Evolutionary conservation across 202 grass and related monocot species (phyloP).

Genomic region (Brachypodium distachyon): DNA sequence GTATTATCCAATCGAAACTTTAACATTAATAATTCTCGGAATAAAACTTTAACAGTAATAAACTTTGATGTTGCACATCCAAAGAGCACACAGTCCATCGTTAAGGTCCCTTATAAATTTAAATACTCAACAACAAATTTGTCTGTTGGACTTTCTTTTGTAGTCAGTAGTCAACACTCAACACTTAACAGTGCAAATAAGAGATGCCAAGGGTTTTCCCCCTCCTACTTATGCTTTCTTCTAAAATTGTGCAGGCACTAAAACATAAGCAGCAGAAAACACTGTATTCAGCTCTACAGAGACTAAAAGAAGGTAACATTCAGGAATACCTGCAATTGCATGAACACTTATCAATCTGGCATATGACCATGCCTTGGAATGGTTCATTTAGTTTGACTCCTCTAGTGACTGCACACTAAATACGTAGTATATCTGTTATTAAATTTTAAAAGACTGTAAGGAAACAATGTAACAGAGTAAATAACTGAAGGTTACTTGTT

Average conservation of each 20-base stretch:
- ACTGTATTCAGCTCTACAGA: constrained; percentile 58
- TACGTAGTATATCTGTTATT: background rate
- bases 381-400: background rate
- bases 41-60: background rate
- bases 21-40: background rate
- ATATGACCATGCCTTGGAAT: background rate
- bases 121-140: background rate
- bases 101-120: background rate
- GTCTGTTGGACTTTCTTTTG: background rate
- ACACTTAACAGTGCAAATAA: background rate
- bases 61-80: background rate
- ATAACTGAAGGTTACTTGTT: background rate
- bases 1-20: background rate
- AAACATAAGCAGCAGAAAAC: constrained; percentile 39
- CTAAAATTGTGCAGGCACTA: constrained; percentile 29
- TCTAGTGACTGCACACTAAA: background rate
- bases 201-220: background rate
- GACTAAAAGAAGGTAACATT: constrained; percentile 71
- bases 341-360: background rate
- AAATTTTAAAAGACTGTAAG: background rate
- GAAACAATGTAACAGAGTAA: background rate
- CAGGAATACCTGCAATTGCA: background rate
- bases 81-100: background rate
- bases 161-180: background rate
- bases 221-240: constrained; percentile 11